Percentiles rank a stretch among this genome's conserved stretches.
Conservation (phyloP, 1,139 yeast genomes). For the Scheffersomyces parashehatae region DNA sequence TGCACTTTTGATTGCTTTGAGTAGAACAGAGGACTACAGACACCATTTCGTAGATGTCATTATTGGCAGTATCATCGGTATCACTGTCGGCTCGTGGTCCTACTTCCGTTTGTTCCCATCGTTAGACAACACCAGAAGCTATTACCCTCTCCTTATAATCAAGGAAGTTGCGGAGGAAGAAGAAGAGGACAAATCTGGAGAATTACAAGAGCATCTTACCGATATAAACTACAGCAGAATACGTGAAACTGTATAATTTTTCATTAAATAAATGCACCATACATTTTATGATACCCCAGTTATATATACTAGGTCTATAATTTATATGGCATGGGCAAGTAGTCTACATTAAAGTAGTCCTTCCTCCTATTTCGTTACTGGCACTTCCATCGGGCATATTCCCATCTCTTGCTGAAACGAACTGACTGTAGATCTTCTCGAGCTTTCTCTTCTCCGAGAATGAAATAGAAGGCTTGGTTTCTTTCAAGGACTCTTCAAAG, state of each 20-base stretch:
- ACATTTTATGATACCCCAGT: too few species aligned
- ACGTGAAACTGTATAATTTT: neutral
- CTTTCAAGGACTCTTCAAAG: constrained; percentile 62
- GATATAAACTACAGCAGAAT: neutral
- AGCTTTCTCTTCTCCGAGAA: constrained; percentile 66
- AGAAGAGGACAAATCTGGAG: neutral
- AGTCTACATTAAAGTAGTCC: constrained; percentile 67
- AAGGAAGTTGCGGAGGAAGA: constrained; percentile 8
- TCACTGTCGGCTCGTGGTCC: constrained; percentile 34
- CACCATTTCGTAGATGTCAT: constrained; percentile 74
- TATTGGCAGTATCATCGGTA: constrained; percentile 60
- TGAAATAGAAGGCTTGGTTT: constrained; percentile 88
- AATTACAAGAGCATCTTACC: neutral
- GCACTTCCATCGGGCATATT: constrained; percentile 87
- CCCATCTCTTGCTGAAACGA: constrained; percentile 80
- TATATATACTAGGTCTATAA: too few species aligned
- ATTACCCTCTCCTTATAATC: constrained; percentile 23
- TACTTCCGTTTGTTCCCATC: constrained; percentile 41
- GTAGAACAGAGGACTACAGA: constrained; percentile 77
- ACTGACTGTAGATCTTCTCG: constrained; percentile 64
- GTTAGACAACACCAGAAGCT: constrained; percentile 18
- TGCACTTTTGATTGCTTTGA: constrained; percentile 66
- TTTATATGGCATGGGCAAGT: too few species aligned
- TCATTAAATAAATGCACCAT: too few species aligned
- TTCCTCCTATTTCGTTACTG: constrained; percentile 81